Evolutionary conservation across 129 eudicot species (phyloP).

Genomic region (Centaurea solstitialis): DNA sequence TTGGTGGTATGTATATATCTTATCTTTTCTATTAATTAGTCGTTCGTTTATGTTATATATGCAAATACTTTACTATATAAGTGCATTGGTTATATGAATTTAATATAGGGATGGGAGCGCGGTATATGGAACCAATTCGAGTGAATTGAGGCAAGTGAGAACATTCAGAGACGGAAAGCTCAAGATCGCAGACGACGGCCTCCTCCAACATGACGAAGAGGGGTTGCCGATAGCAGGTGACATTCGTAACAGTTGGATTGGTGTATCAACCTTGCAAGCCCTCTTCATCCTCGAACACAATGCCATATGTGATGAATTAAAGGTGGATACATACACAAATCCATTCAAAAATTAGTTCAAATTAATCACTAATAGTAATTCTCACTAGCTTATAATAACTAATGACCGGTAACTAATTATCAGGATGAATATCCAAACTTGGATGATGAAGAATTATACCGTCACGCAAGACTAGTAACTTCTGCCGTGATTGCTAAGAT

Average conservation of each 20-base stretch:
- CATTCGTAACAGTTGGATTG: constrained; percentile 57
- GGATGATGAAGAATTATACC: constrained; percentile 53
- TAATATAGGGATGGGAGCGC: constrained; percentile 53
- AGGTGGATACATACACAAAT: constrained; percentile 25
- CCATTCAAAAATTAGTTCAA: not conserved
- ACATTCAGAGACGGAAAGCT: constrained; percentile 60
- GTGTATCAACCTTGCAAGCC: constrained; percentile 48
- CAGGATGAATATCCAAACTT: constrained; percentile 48
- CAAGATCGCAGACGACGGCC: constrained; percentile 39
- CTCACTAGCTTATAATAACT: not conserved
- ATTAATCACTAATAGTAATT: not conserved
- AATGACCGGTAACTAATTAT: not conserved
- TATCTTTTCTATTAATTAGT: not conserved
- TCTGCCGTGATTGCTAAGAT: constrained; percentile 67
- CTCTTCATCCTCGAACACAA: constrained; percentile 64
- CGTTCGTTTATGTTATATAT: not conserved
- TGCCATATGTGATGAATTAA: constrained; percentile 56
- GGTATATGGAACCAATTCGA: constrained; percentile 42
- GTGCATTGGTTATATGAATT: not conserved
- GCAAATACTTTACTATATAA: not conserved
- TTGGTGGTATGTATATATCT: constrained; percentile 52
- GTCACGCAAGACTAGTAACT: constrained; percentile 56
- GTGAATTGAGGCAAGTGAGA: constrained; percentile 36
- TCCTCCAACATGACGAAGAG: constrained; percentile 35
- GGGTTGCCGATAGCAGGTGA: constrained; percentile 44